Conservation (phyloP, 805 yeast species). For the Metschnikowia shivogae region DNA sequence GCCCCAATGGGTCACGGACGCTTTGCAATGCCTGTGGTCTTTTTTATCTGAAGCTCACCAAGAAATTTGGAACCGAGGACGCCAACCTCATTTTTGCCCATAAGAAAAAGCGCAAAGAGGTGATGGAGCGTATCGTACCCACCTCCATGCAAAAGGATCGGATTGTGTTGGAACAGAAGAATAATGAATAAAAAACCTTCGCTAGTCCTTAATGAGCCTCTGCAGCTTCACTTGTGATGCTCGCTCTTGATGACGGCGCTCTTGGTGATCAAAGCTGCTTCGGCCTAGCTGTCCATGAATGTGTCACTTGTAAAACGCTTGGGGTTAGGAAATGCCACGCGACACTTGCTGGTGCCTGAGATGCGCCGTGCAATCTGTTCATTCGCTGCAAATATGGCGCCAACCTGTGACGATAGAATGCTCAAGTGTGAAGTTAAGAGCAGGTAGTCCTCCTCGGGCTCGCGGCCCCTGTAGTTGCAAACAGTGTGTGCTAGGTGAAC, state of each 20-base stretch:
- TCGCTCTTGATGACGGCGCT: no score
- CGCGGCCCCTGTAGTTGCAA: slow-evolving; percentile 12
- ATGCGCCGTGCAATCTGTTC: slow-evolving; percentile 10
- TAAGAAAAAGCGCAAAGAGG: slow-evolving; percentile 14
- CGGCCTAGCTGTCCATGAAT: background rate
- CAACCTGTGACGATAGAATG: slow-evolving; percentile 28
- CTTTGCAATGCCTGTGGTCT: slow-evolving; percentile 93
- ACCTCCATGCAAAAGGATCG: slow-evolving; percentile 11
- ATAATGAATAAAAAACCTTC: background rate
- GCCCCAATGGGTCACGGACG: slow-evolving; percentile 78
- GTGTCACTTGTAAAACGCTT: background rate
- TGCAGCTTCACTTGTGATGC: no score
- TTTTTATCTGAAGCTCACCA: slow-evolving; percentile 59
- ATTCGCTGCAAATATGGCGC: slow-evolving; percentile 13
- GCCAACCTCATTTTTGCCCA: slow-evolving; percentile 28
- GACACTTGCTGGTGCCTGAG: slow-evolving; percentile 5
- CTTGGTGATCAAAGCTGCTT: background rate
- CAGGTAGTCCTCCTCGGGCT: slow-evolving; percentile 10
- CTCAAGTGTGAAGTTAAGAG: slow-evolving; percentile 27
- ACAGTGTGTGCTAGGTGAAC: slow-evolving; percentile 27
- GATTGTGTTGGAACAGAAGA: slow-evolving; percentile 3
- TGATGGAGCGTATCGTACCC: slow-evolving; percentile 15
- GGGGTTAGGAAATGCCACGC: background rate
- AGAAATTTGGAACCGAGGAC: slow-evolving; percentile 39
- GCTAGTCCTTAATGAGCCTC: no score